Conservation (phyloP, 129 eudicot genomes). For the Daucus carota region DH1_v3.0 NC_030381.2:39232001-39232500, state of each 20-base stretch:
- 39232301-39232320: not conserved
- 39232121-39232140: too few species aligned
- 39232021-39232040: too few species aligned
- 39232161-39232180: too few species aligned
- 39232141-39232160: too few species aligned
- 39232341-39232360: not conserved
- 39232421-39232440: not conserved
- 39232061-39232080: too few species aligned
- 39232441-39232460: constrained; percentile 1
- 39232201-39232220: too few species aligned
- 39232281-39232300: not conserved
- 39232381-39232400: not conserved
- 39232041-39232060: too few species aligned
- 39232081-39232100: too few species aligned
- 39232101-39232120: too few species aligned
- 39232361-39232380: not conserved
- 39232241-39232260: not conserved
- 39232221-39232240: not conserved
- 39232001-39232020: too few species aligned
- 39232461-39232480: not conserved
- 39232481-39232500: constrained; percentile 2
- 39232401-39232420: not conserved
- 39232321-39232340: not conserved
- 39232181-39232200: too few species aligned
- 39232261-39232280: not conserved